Evolutionary conservation across 257 asterid genomes (phyloP), one percentile per base, ranked within the genome.

Genomic region (Apocynum venetum): DNA sequence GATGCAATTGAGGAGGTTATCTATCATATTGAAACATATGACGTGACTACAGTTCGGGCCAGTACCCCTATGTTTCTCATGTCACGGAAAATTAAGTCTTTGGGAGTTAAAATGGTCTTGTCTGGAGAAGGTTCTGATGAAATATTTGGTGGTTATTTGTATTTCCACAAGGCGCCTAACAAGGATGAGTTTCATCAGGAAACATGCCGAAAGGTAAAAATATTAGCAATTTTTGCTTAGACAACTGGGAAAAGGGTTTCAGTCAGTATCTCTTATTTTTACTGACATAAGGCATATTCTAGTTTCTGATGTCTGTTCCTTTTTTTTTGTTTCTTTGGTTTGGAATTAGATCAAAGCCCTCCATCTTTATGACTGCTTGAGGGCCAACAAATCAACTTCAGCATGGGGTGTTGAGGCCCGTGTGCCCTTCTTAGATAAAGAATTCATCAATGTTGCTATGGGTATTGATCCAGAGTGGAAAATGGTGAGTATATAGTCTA

Each of bases 351-450:
- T 94, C 84, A 94, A 96, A 88, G 93, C 98, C 67, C 98, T 96
- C 82, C 99, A 96, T 91, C 97, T 96, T 47, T 96, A 96, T 72
- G 98, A 94, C 84, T 94, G 98, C 86, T 87, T 94, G 91, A 87
- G 98, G 87, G 98, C 98, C 84, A 94, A 91, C 73, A 94, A 94
- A 90, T 74, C 98, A 76, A 96, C 98, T 88, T 96, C 96, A 2
- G 97, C 99, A 44, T 92, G 99, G 98, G 99, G 98, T 76, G 87
- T 96, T 84, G 98, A 96, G 86, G 99, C 98, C 76, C 97, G 98
- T 82, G 99, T 96, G 74, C 99, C 98, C 64, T 96, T 96, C 90
- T 86, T 96, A 78, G 99, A 96, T 83, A 93, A 93, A 86, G 99
- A 93, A 84, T 96, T 96, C 76, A 88, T 96, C 84, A 78, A 91